phyloP scores from a whole-genome alignment of 2,329 filamentous ascomycete genomes.

The Aspergillus sp. region DNA sequence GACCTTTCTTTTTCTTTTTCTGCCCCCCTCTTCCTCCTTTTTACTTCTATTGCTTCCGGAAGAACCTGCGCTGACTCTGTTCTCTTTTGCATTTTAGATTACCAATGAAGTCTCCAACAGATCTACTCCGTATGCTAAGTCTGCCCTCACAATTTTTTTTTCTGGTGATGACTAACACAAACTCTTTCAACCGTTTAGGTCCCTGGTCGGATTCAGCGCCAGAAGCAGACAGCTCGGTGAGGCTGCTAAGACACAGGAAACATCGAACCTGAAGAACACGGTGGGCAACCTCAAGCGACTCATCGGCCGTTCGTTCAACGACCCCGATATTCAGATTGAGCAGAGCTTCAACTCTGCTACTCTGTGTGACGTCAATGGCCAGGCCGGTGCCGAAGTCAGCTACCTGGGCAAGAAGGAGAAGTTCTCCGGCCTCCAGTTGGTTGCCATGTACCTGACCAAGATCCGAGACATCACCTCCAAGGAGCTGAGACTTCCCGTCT shows the following conservation, averaged over 20 bases:
- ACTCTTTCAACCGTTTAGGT: slow-evolving; percentile 44
- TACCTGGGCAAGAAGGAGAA: slow-evolving; percentile 92
- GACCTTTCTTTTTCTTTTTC: slow-evolving; percentile 5
- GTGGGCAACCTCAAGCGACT: slow-evolving; percentile 88
- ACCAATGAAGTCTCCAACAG: slow-evolving; percentile 99
- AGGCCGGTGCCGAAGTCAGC: slow-evolving; percentile 86
- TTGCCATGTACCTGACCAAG: slow-evolving; percentile 93
- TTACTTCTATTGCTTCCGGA: background rate
- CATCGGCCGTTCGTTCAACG: slow-evolving; percentile 73
- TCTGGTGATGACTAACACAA: slow-evolving; percentile 11
- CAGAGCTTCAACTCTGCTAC: slow-evolving; percentile 80
- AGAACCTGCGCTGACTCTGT: slow-evolving; percentile 10
- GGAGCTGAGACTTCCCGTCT: slow-evolving; percentile 85
- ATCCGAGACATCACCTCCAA: slow-evolving; percentile 78
- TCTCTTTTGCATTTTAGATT: slow-evolving; percentile 53
- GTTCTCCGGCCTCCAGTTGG: slow-evolving; percentile 89
- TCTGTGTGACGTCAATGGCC: slow-evolving; percentile 82
- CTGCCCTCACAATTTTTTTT: slow-evolving; percentile 5
- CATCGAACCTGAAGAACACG: slow-evolving; percentile 99
- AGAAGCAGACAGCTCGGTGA: slow-evolving; percentile 93
- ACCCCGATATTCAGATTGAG: slow-evolving; percentile 89
- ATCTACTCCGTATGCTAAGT: slow-evolving; percentile 76
- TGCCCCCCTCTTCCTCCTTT: background rate
- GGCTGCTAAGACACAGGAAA: slow-evolving; percentile 95
- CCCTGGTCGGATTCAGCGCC: slow-evolving; percentile 88